Evolutionary conservation across 441 rosid genomes (phyloP).

Genomic region (Macaranga tanarius): DNA sequence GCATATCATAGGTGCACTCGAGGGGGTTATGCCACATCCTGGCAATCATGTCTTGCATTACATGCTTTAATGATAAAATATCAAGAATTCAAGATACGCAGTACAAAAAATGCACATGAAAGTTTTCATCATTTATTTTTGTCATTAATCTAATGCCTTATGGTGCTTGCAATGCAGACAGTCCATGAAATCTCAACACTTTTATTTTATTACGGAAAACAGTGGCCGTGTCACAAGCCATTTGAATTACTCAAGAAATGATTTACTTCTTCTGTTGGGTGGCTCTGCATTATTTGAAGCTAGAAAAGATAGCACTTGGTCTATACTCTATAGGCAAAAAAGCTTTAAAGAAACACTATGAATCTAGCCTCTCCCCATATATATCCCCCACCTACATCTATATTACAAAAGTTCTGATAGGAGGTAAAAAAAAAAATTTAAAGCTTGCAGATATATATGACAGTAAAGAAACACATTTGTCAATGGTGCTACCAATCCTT

Average conservation of each 20-base stretch:
- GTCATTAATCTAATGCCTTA: background rate
- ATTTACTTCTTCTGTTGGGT: background rate
- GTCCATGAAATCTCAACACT: background rate
- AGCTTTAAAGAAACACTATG: background rate
- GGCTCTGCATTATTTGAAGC: background rate
- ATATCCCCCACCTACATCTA: background rate
- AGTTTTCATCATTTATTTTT: background rate
- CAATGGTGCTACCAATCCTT: background rate
- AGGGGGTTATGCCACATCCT: too few relatives aligned
- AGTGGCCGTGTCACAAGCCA: background rate
- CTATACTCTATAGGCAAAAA: background rate
- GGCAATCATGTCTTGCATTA: background rate
- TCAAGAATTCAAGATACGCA: background rate
- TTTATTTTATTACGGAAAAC: background rate
- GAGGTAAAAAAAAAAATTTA: too few relatives aligned
- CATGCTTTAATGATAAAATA: conserved; percentile 2
- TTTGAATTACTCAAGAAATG: background rate
- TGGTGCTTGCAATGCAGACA: conserved; percentile 1
- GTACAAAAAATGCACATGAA: background rate
- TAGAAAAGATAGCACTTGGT: background rate
- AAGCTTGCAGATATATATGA: background rate
- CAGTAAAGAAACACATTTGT: background rate
- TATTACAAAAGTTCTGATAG: background rate
- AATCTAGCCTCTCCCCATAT: background rate
- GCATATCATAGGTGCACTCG: too few relatives aligned